Percentiles rank a stretch among this genome's conserved stretches.
These are phyloP conservation scores for Fusarium proliferatum DNA, from an alignment of 2,329 filamentous ascomycete species.

Conservation along the genomic window DNA sequence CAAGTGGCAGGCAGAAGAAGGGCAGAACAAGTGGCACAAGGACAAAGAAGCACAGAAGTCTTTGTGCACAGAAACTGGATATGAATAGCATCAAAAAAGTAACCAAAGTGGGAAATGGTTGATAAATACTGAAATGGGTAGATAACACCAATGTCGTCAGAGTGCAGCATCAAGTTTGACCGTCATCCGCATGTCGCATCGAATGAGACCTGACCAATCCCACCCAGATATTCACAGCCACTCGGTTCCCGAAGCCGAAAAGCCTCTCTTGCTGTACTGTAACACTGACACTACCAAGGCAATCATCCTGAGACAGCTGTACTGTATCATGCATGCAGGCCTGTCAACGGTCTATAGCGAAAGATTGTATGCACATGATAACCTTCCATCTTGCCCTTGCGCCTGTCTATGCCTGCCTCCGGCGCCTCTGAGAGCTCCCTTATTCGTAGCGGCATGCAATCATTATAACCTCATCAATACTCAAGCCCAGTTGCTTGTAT, in stretches of 20 bases:
- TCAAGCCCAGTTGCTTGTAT: slow-evolving; percentile 47
- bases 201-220: slow-evolving; percentile 35
- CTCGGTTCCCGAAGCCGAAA: slow-evolving; percentile 32
- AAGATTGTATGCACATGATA: slow-evolving; percentile 42
- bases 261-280: slow-evolving; percentile 16
- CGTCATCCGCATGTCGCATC: slow-evolving; percentile 17
- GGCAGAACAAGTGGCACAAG: neutral
- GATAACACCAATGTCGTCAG: slow-evolving; percentile 28
- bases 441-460: slow-evolving; percentile 38
- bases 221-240: slow-evolving; percentile 8
- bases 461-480: slow-evolving; percentile 37
- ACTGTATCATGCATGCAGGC: slow-evolving; percentile 11
- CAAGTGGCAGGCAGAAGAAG: slow-evolving; percentile 17
- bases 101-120: neutral
- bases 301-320: slow-evolving; percentile 23
- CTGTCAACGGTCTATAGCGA: slow-evolving; percentile 36
- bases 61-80: neutral
- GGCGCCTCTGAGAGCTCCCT: slow-evolving; percentile 14
- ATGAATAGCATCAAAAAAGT: slow-evolving; percentile 11
- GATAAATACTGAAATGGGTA: slow-evolving; percentile 16
- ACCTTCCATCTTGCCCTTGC: slow-evolving; percentile 39
- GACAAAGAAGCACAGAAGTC: neutral
- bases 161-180: slow-evolving; percentile 32
- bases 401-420: slow-evolving; percentile 42
- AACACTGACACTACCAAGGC: slow-evolving; percentile 23